Percentiles rank a stretch among this genome's conserved stretches.
These are phyloP conservation scores for Aureoboletus auriporus DNA, from an alignment of 768 basidiomycete genomes.

Conservation along the genomic window DNA sequence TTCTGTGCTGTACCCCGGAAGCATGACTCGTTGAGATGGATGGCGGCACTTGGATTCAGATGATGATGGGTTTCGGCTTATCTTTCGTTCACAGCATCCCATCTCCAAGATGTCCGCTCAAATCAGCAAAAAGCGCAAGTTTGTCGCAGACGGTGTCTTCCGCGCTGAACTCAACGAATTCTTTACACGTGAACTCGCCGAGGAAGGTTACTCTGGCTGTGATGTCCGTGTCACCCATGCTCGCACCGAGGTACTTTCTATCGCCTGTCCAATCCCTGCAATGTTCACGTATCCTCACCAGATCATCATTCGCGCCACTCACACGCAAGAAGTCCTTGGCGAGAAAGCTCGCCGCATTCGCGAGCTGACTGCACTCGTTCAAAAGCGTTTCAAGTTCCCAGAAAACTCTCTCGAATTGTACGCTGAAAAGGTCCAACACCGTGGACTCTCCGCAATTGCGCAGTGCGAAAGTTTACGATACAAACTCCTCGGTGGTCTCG, in stretches of 20 bases:
- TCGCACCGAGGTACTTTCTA: conserved; percentile 76
- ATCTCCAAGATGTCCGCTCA: conserved; percentile 66
- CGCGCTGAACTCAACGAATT: conserved; percentile 99
- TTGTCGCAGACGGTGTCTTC: conserved; percentile 98
- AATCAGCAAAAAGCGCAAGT: conserved; percentile 99
- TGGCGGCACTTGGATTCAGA: conserved; percentile 11
- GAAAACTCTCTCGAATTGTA: conserved; percentile 98
- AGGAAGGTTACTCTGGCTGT: conserved; percentile 99
- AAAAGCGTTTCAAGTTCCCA: conserved; percentile 99
- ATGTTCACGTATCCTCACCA: conserved; percentile 24
- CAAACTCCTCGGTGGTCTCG: conserved; percentile 99
- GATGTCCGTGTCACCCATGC: conserved; percentile 99
- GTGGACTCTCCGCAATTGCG: conserved; percentile 96
- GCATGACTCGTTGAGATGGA: conserved; percentile 17
- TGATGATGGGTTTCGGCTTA: conserved; percentile 17
- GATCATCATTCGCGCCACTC: conserved; percentile 99
- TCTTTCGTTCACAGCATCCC: conserved; percentile 13
- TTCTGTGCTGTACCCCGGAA: not conserved
- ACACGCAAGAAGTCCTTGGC: conserved; percentile 97
- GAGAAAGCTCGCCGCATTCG: conserved; percentile 99
- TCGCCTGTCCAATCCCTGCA: not conserved
- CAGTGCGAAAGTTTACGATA: conserved; percentile 98
- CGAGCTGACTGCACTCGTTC: conserved; percentile 96
- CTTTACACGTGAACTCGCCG: conserved; percentile 96
- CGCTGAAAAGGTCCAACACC: conserved; percentile 98